Base-by-base conservation (phyloP, 768 basidiomycete species). In the Hypholoma sublateritium region DNA sequence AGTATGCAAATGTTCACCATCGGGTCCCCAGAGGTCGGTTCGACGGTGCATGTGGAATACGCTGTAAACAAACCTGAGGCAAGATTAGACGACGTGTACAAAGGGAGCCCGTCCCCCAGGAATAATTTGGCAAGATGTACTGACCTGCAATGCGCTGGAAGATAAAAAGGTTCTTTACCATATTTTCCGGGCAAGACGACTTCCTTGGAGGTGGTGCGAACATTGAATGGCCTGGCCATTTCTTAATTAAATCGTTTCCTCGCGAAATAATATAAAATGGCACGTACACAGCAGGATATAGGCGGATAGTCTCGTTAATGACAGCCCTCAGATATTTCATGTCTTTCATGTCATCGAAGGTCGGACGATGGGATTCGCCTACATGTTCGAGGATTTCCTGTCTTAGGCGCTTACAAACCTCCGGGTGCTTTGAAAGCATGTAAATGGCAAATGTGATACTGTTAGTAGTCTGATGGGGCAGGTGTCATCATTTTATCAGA, bases 11-110 rank as follows among this genome's bases (percentile, higher is more conserved):
- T 28, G 44, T 72, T 4, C 60, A 85, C 85, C 86, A 63, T 87
- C 85, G 1, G 85, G 84, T 0, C 87, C 87, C 87, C 87, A 88
- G 2, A 85, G 74, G 59, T 86, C 83, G 49, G 69, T 76, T 32
- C 85, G 74, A 5, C 86, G 76, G 36, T 89, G 87, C 84, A 87
- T 85, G 32, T 81, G 68, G 56, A 78, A 72, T 4, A 84, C 75
- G 7, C 79, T 77, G 61, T 84, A 87, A 0, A 67, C 56, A 22
- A 70, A 60, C 42, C 82, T 80, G 36, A 19, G 2, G 7, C 35
- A 41, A 21, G 11, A 5, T 36, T 36, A 60, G 32, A 32, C 45
- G 22, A 24, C 13, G 16, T 5, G 11, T 14, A 16, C 41, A 12
- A 46, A 6, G 13, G 13, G 28, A 11, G 19, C 14, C 5, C 11